Percentiles rank a stretch among this genome's conserved stretches.
Conservation (phyloP, 176 grass and related monocot species). For the Rhynchospora tenuis region DNA sequence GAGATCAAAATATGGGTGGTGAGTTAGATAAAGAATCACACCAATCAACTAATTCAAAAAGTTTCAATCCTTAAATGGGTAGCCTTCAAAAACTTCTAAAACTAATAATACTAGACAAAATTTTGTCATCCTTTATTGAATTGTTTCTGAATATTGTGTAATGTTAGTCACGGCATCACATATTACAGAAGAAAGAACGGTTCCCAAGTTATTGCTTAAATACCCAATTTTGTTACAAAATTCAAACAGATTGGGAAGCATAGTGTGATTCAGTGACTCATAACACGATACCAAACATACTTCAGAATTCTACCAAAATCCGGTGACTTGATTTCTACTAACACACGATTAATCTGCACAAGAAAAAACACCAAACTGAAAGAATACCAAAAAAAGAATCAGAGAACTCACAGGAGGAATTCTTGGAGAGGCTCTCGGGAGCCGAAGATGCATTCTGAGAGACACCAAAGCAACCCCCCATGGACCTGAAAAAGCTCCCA, state of each 20-base stretch:
- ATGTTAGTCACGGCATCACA: not conserved
- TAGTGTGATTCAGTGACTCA: not conserved
- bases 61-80: not conserved
- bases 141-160: not conserved
- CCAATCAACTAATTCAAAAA: not conserved
- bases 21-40: not conserved
- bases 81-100: not conserved
- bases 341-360: not conserved
- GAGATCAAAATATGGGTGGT: not conserved
- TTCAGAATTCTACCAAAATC: not conserved
- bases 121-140: not conserved
- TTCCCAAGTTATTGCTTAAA: not conserved
- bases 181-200: not conserved
- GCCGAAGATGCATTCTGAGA: not conserved
- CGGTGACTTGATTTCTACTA: not conserved
- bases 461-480: conserved; percentile 46
- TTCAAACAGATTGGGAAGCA: not conserved
- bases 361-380: not conserved
- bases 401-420: conserved; percentile 36
- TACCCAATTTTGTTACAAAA: not conserved
- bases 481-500: conserved; percentile 33
- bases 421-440: conserved; percentile 17
- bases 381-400: not conserved
- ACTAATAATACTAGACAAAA: not conserved
- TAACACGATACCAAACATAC: not conserved